Base-by-base conservation (phyloP, 305 asterid genomes). In the Rubia occidens region DNA sequence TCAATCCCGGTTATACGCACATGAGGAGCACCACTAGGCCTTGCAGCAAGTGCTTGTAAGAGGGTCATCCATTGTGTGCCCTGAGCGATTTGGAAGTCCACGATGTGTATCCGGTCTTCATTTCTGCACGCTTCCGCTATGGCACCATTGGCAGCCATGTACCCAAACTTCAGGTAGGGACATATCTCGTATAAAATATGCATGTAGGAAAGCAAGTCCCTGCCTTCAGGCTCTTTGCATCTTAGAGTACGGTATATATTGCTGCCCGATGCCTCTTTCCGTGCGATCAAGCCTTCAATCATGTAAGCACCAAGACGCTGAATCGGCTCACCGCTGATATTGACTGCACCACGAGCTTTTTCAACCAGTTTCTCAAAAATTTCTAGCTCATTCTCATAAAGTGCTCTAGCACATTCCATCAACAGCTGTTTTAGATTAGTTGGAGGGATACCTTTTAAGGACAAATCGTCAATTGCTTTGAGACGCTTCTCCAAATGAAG, bases 1-100 rank as follows among this genome's bases (percentile, higher is more conserved):
- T 89, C 97, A 10, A 91, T 89, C 66, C 97, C 97, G 0, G 97
- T 91, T 1, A 91, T 88, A 15, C 97, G 90, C 7, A 91, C 88
- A 13, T 73, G 84, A 2, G 97, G 96, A 8, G 96, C 78, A 2
- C 97, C 96, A 6, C 91, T 71, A n/a, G 95, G 96, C 37, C 97
- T 75, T 37, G 93, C 90, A 1, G 96, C 97, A 14, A 91, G 89
- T 40, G 97, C 97, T 74, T 91, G 95, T 54, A 91, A 68, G 26
- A 91, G 87, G 69, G 97, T 89, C 80, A 81, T 75, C 97, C 97
- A 91, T 71, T 91, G 97, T 0, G 96, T 89, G 45, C 97, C 97
- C 70, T 91, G 96, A 0, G 85, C 87, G 14, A 91, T 85, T 73
- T 87, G 96, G 80, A 85, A 91, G 78, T 89, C 97, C 0, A 91